phyloP scores from a whole-genome alignment of 768 basidiomycete genomes.

The Macrocybe gigantea region DNA sequence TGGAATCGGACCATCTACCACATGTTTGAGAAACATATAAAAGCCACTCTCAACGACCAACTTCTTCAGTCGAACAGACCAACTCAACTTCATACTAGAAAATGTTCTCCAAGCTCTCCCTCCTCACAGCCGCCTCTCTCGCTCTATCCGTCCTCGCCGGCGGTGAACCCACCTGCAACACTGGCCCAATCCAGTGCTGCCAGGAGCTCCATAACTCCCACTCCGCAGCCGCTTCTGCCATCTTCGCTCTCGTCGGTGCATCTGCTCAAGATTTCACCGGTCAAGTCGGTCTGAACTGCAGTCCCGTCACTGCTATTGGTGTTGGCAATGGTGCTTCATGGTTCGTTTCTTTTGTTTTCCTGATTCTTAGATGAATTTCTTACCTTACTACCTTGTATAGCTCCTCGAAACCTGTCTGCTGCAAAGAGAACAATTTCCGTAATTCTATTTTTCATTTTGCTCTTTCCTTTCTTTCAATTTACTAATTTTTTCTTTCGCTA shows the following conservation, averaged over 20 bases:
- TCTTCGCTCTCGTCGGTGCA: neutral
- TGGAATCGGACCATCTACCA: no score
- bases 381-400: neutral
- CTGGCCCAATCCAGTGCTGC: constrained; percentile 2
- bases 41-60: no score
- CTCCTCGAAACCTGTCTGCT: constrained; percentile 1
- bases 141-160: constrained; percentile 1
- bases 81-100: neutral
- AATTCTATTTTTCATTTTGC: neutral
- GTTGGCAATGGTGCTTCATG: neutral
- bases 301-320: neutral
- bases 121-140: constrained; percentile 1
- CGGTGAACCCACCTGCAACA: neutral
- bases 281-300: neutral
- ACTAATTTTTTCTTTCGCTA: neutral
- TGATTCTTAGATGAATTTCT: no score
- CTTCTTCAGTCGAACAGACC: neutral
- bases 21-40: no score
- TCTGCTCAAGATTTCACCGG: constrained; percentile 1
- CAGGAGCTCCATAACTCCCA: neutral
- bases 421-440: constrained; percentile 3
- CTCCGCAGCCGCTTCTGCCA: neutral
- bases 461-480: neutral
- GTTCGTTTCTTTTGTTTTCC: neutral
- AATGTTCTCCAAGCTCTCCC: constrained; percentile 4